Percentiles rank a stretch among this genome's conserved stretches.
Evolutionary conservation across 305 asterid species (phyloP).

Genomic region (Fraxinus albicans): DNA sequence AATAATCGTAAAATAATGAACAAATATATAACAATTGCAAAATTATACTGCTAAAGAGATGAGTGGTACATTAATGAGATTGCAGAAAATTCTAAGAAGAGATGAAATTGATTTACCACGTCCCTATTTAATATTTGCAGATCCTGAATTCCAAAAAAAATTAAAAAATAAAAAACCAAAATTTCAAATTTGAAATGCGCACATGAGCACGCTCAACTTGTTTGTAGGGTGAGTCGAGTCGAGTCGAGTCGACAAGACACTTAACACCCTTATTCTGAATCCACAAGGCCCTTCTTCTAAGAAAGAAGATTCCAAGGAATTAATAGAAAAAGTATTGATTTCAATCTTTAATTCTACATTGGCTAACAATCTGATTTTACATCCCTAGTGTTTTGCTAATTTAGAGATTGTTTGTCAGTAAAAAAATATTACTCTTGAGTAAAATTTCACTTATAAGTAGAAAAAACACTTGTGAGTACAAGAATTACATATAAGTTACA

Average conservation of each 20-base stretch:
- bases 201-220: background rate
- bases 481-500: too few species aligned
- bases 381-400: background rate
- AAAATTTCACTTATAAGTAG: background rate
- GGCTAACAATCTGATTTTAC: background rate
- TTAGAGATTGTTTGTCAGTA: background rate
- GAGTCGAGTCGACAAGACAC: background rate
- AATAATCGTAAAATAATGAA: background rate
- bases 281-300: background rate
- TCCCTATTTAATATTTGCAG: background rate
- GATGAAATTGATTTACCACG: background rate
- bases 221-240: background rate
- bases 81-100: background rate
- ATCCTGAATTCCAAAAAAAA: too few species aligned
- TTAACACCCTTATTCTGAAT: background rate
- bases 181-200: background rate
- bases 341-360: too few species aligned
- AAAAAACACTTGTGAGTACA: too few species aligned
- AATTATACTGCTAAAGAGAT: background rate
- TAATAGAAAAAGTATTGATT: background rate
- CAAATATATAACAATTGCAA: background rate
- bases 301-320: background rate
- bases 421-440: too few species aligned
- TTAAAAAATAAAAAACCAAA: too few species aligned
- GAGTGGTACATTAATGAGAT: background rate